Base-by-base conservation (phyloP, 352 stramenopile species). In the Nannochloropsis limnetica region DNA sequence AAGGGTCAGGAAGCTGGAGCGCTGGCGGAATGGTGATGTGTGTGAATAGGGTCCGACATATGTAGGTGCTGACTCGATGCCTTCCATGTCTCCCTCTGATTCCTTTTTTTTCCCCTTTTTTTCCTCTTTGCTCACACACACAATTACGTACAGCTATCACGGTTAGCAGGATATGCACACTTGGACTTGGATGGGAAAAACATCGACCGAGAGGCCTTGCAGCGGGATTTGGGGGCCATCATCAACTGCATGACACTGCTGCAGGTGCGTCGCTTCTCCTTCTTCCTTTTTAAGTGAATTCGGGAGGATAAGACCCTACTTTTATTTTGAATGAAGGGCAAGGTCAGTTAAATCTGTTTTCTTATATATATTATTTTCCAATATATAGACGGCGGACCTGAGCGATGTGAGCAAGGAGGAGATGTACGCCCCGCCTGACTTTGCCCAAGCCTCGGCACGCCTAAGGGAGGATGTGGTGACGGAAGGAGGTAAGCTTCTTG, bases 231-330 rank as follows among this genome's bases (percentile, higher is more conserved):
- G 2, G 61, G 61, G n/a, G 61, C 61, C 61, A 74, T 74, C 20
- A 74, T 74, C n/a, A 74, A 27, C n/a, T 74, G 61, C 61, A 74
- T 74, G 61, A 29, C 61, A 29, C n/a, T 74, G 61, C 25, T 74
- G 61, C 61, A 74, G 61, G 61, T 74, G 9, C n/a, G 61, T 74
- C n/a, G 15, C 8, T 74, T 49, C 11, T 14, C 8, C 0, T 14
- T 49, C 37, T 49, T 14, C 17, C 37, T 49, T 6, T 49, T 49
- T 6, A 14, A 49, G 37, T 49, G 37, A 49, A 49, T 49, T 49
- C 37, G 1, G 37, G 37, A 49, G 37, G 37, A 49, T 15, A n/a
- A n/a, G n/a, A n/a, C n/a, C n/a, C n/a, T n/a, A n/a, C 37, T 17
- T 49, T 17, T 6, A 49, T 14, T 49, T 14, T 17, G 37, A 49